Base-by-base conservation (phyloP, 2,329 filamentous ascomycete species). In the Aplosporella prunicola region DNA sequence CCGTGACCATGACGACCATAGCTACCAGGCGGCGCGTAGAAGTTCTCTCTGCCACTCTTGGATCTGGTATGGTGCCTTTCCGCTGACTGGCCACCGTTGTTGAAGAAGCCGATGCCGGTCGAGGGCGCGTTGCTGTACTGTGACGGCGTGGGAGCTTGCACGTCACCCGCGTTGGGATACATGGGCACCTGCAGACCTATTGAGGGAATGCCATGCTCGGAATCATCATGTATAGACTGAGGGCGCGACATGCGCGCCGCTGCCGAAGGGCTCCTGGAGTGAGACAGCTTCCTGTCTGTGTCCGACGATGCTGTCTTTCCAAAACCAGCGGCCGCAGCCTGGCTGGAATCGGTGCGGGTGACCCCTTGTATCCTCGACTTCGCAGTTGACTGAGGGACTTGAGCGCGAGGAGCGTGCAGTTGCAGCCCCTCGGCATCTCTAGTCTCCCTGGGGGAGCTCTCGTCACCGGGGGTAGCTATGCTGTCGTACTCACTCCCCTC, bases 1-100 rank as follows among this genome's bases (percentile, higher is more conserved):
- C 86, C 87, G 53, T 95, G 89, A 18, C 88, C 86, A 51, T 93
- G 88, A 39, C 94, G 74, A 44, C 89, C 88, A 53, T 96, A 96
- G 64, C 87, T 94, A 41, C 86, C 89, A 3, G 87, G 83, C 1
- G 88, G 88, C 17, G 76, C 72, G 24, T 77, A 68, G 49, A 80
- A 80, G 23, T 80, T 65, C 43, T 78, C 82, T 39, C 78, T 74
- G 32, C 74, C 75, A 57, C 85, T 93, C 43, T 74, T 76, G 61
- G 76, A 85, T 45, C 86, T 78, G 36, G 61, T 56, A 41, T 69
- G 65, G 44, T 71, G 66, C 53, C 88, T 82, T 43, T 45, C 38
- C 4, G 42, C 77, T 62, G 46, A 67, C 71, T 43, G 68, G 67
- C 47, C 60, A 46, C 43, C 59, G 53, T 75, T 69, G 55, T 75